Evolutionary conservation across 148 eudicot species (phyloP).

Genomic region (Rhododendron vialii): DNA sequence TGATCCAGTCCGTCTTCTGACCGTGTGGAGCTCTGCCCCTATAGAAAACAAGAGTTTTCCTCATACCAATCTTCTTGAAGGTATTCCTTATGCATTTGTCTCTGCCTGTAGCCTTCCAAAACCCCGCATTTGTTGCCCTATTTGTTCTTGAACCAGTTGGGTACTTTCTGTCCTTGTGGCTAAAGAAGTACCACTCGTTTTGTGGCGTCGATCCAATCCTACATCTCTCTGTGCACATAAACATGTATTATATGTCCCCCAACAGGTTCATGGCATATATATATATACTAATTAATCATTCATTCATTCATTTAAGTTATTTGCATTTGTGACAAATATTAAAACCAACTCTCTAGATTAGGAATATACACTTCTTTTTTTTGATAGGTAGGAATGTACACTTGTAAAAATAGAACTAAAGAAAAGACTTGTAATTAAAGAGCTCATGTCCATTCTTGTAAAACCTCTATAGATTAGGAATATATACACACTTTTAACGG

Average conservation of each 20-base stretch:
- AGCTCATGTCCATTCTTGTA: not conserved
- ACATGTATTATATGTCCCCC: not conserved
- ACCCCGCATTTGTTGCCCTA: conserved; percentile 89
- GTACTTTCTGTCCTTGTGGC: conserved; percentile 88
- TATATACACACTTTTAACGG: not conserved
- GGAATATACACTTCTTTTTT: not conserved
- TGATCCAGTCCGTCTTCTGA: conserved; percentile 93
- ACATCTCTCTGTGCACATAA: conserved; percentile 50
- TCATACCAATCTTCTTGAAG: conserved; percentile 88
- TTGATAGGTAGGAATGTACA: too few relatives aligned
- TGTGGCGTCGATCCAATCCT: conserved; percentile 87
- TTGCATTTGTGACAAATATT: not conserved
- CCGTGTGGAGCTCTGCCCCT: conserved; percentile 96
- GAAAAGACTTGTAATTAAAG: not conserved
- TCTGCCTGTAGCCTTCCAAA: conserved; percentile 97
- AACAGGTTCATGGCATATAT: not conserved
- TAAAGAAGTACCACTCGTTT: conserved; percentile 94
- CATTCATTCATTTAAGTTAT: not conserved
- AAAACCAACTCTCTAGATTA: not conserved
- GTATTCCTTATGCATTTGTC: conserved; percentile 84
- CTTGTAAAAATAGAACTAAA: not conserved
- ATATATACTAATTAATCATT: not conserved
- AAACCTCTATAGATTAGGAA: not conserved
- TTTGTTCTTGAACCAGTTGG: conserved; percentile 96
- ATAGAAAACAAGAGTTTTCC: conserved; percentile 90